Evolutionary conservation across 2,329 filamentous ascomycete genomes (phyloP).

Genomic region (Phialophora tarda): DNA sequence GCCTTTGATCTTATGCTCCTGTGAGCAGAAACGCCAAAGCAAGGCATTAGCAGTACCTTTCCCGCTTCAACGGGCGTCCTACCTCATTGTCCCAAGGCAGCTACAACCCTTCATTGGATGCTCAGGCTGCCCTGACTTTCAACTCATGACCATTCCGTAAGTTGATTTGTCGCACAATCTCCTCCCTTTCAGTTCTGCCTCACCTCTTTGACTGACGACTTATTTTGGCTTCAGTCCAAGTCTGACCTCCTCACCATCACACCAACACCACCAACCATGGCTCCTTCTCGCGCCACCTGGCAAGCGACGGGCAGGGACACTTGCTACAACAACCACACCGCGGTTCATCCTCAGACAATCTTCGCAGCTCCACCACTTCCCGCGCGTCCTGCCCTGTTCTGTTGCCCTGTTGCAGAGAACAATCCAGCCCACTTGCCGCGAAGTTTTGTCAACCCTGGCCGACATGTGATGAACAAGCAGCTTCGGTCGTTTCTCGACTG

Average conservation of each 20-base stretch:
- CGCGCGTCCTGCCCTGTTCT: conserved; percentile 29
- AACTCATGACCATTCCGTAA: neutral
- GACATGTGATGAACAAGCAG: conserved; percentile 34
- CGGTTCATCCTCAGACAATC: neutral
- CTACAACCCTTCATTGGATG: neutral
- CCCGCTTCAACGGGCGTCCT: neutral
- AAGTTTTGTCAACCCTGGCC: conserved; percentile 35
- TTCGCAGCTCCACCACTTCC: conserved; percentile 29
- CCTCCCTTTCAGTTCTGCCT: neutral
- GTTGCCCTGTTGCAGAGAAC: conserved; percentile 33
- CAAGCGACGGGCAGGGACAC: conserved; percentile 2
- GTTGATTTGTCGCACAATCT: neutral
- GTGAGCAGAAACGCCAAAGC: neutral
- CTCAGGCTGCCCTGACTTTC: neutral
- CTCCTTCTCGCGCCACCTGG: neutral
- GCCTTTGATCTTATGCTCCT: neutral
- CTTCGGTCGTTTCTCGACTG: conserved; percentile 35
- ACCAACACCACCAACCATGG: neutral
- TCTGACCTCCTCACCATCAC: neutral
- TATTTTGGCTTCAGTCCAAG: neutral
- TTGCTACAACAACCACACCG: conserved; percentile 4
- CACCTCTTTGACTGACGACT: neutral
- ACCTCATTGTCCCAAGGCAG: neutral
- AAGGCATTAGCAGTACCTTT: neutral
- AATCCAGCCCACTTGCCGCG: conserved; percentile 28